Evolutionary conservation across 2,329 filamentous ascomycete genomes (phyloP).

Genomic region (Xylariaceae sp.): DNA sequence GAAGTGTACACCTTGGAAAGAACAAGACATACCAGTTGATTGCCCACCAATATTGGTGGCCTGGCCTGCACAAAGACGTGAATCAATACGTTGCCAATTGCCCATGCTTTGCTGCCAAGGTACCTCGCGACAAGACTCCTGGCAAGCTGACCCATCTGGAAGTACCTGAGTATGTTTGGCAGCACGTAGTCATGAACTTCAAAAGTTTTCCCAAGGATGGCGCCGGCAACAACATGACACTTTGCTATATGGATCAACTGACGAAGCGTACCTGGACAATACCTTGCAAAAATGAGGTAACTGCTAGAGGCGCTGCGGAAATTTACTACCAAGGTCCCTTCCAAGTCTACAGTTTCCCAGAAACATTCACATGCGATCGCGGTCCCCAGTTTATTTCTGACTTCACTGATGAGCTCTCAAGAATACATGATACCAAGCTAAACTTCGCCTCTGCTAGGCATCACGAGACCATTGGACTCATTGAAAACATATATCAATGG

Average conservation of each 20-base stretch:
- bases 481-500: background rate
- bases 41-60: background rate
- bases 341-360: background rate
- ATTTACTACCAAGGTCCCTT: background rate
- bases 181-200: background rate
- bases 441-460: background rate
- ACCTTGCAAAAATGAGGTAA: background rate
- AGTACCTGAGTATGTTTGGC: background rate
- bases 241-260: background rate
- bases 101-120: background rate
- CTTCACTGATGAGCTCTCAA: background rate
- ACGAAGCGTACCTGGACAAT: background rate
- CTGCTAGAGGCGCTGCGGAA: background rate
- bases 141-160: background rate
- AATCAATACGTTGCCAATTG: background rate
- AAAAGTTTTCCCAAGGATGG: background rate
- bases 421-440: background rate
- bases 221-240: background rate
- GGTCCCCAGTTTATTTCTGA: constrained; percentile 1
- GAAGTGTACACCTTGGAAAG: background rate
- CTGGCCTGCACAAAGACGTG: background rate
- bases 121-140: background rate
- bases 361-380: background rate
- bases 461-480: background rate
- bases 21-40: background rate